Evolutionary conservation across 2,329 filamentous ascomycete genomes (phyloP).

Genomic region (Gnomoniopsis sp.): DNA sequence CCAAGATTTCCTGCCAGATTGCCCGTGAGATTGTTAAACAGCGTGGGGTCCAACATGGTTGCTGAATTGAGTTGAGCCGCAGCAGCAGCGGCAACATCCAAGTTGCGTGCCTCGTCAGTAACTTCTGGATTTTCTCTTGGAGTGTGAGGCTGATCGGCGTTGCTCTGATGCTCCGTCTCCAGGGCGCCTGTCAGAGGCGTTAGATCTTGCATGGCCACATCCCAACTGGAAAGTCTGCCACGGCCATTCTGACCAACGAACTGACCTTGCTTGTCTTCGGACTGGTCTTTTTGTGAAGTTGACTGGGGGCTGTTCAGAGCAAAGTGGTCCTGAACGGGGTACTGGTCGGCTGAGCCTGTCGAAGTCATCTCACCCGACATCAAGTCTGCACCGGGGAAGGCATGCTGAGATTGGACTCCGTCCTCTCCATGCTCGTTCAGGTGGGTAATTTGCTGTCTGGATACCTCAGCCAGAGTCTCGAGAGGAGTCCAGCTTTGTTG

Average conservation of each 20-base stretch:
- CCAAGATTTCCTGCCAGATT: slow-evolving; percentile 14
- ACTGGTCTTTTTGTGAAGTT: slow-evolving; percentile 39
- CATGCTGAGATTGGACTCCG: slow-evolving; percentile 44
- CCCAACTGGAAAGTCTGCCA: not conserved
- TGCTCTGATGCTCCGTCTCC: slow-evolving; percentile 31
- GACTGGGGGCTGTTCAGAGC: slow-evolving; percentile 53
- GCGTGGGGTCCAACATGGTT: slow-evolving; percentile 45
- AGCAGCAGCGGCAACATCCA: slow-evolving; percentile 55
- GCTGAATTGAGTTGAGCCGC: slow-evolving; percentile 52
- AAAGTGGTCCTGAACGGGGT: slow-evolving; percentile 58
- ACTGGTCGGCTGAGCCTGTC: slow-evolving; percentile 30
- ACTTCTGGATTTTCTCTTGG: slow-evolving; percentile 34
- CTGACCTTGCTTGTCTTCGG: slow-evolving; percentile 37
- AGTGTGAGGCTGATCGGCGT: slow-evolving; percentile 46
- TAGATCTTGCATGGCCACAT: not conserved
- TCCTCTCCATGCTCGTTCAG: slow-evolving; percentile 55
- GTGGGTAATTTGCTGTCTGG: slow-evolving; percentile 67
- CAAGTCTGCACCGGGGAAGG: slow-evolving; percentile 22
- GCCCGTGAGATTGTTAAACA: slow-evolving; percentile 31
- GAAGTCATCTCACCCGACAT: slow-evolving; percentile 1
- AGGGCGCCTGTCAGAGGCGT: slow-evolving; percentile 6
- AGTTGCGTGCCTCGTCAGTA: slow-evolving; percentile 42
- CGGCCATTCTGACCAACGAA: not conserved
- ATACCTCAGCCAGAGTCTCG: slow-evolving; percentile 85
- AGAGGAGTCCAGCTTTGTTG: slow-evolving; percentile 72